A percentile compares a stretch with the other conserved stretches of the same genome.
phyloP scores from a whole-genome alignment of 768 basidiomycete species.

The Cystobasidium ongulense region DNA sequence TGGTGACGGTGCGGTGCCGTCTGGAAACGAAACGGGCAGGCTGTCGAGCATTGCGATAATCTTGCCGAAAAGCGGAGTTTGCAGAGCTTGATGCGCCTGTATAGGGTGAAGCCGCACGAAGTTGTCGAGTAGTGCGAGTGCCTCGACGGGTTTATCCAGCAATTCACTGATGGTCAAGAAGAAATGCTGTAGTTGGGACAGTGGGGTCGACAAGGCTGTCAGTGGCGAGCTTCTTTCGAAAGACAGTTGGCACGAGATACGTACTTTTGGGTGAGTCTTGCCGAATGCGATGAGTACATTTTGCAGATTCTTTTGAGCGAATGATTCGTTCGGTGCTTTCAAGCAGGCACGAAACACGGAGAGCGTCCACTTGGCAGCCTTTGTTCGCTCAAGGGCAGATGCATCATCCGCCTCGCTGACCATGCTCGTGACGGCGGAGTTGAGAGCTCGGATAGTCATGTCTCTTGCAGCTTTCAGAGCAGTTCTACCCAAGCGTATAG shows the following conservation, averaged over 20 bases:
- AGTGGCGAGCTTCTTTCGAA: not conserved
- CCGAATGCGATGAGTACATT: slow-evolving; percentile 1
- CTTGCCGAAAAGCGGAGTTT: slow-evolving; percentile 18
- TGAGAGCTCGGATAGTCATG: slow-evolving; percentile 13
- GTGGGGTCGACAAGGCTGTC: too few species aligned
- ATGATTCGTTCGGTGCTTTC: not conserved
- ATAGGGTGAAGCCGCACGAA: slow-evolving; percentile 5
- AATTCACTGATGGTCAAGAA: slow-evolving; percentile 4
- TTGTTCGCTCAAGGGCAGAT: not conserved
- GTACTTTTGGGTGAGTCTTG: slow-evolving; percentile 5
- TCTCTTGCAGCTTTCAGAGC: slow-evolving; percentile 10
- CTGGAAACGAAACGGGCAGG: not conserved
- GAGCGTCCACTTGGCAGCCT: not conserved
- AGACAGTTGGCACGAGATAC: not conserved
- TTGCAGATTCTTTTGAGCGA: slow-evolving; percentile 20
- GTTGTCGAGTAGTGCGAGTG: slow-evolving; percentile 8
- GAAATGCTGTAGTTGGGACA: not conserved
- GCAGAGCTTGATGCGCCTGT: slow-evolving; percentile 17
- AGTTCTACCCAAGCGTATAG: not conserved
- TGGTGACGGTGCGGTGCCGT: not conserved
- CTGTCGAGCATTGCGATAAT: slow-evolving; percentile 2
- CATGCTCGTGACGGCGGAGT: not conserved
- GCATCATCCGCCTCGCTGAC: not conserved
- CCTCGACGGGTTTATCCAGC: not conserved
- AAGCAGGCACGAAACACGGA: not conserved